These are phyloP conservation scores for Talaromyces sp. DNA, from an alignment of 2,329 filamentous ascomycete species.

Conservation along the genomic window DNA sequence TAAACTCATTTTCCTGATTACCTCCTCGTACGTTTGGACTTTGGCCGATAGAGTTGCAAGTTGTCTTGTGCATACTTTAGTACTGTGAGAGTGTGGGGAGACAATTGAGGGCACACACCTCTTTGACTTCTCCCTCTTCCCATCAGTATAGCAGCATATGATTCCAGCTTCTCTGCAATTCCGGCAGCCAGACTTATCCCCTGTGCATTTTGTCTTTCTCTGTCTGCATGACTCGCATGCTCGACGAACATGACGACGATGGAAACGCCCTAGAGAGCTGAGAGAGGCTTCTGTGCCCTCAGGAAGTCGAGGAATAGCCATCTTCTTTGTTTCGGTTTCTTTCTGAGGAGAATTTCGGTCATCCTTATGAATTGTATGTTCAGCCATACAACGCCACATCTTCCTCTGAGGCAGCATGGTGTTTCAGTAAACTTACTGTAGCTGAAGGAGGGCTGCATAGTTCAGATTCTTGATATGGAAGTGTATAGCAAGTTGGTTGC, in stretches of 20 bases:
- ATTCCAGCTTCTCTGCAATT: slow-evolving; percentile 47
- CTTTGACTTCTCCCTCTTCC: slow-evolving; percentile 47
- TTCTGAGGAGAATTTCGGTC: slow-evolving; percentile 26
- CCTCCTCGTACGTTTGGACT: slow-evolving; percentile 42
- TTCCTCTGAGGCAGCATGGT: neutral
- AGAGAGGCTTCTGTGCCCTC: slow-evolving; percentile 36
- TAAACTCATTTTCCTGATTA: slow-evolving; percentile 37
- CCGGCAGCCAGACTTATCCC: slow-evolving; percentile 45
- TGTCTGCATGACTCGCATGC: slow-evolving; percentile 49
- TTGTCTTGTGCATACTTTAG: slow-evolving; percentile 32
- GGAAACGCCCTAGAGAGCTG: slow-evolving; percentile 35
- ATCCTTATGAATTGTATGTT: slow-evolving; percentile 26
- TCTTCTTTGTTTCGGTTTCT: slow-evolving; percentile 33
- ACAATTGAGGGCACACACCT: slow-evolving; percentile 31
- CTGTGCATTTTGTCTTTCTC: slow-evolving; percentile 49
- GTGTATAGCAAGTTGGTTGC: slow-evolving; percentile 33
- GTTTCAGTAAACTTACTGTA: slow-evolving; percentile 26
- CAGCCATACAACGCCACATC: neutral
- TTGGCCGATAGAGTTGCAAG: slow-evolving; percentile 44
- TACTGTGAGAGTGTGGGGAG: neutral
- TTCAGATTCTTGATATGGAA: slow-evolving; percentile 34
- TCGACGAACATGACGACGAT: slow-evolving; percentile 39
- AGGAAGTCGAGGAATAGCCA: slow-evolving; percentile 39
- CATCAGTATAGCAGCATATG: slow-evolving; percentile 47
- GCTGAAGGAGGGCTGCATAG: slow-evolving; percentile 31